Conservation (phyloP, 805 yeast genomes). For the Candida broadrunensis region DNA sequence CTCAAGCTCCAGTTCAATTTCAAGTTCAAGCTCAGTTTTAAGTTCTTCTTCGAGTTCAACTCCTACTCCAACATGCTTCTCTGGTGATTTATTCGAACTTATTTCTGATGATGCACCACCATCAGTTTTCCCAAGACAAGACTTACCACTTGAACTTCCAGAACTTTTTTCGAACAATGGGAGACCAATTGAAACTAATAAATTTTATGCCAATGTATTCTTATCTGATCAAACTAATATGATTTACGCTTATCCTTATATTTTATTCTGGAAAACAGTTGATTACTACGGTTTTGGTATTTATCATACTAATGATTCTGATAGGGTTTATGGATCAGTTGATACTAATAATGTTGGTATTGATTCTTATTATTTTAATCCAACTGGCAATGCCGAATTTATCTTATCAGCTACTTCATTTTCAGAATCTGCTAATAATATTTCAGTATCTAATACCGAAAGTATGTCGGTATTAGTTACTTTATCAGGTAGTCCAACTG, state of each 20-base stretch:
- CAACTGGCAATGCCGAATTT: constrained; percentile 52
- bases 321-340: constrained; percentile 45
- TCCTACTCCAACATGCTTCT: constrained; percentile 11
- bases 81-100: constrained; percentile 46
- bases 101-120: constrained; percentile 34
- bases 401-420: constrained; percentile 55
- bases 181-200: constrained; percentile 62
- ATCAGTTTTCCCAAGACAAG: constrained; percentile 43
- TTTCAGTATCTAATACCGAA: constrained; percentile 46
- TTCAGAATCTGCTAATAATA: constrained; percentile 23
- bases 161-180: constrained; percentile 43
- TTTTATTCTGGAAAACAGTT: constrained; percentile 50
- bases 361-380: constrained; percentile 52
- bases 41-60: not conserved
- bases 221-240: constrained; percentile 52
- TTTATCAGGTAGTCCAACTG: constrained; percentile 27
- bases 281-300: constrained; percentile 58
- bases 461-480: constrained; percentile 50
- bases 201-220: constrained; percentile 67
- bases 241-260: constrained; percentile 67
- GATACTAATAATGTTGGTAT: constrained; percentile 41
- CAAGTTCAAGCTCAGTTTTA: constrained; percentile 3
- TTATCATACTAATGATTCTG: constrained; percentile 48
- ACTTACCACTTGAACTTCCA: constrained; percentile 45
- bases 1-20: constrained; percentile 4